phyloP scores from a whole-genome alignment of 192 early-diverging fungal genomes.

The Coemansia javaensis region DNA sequence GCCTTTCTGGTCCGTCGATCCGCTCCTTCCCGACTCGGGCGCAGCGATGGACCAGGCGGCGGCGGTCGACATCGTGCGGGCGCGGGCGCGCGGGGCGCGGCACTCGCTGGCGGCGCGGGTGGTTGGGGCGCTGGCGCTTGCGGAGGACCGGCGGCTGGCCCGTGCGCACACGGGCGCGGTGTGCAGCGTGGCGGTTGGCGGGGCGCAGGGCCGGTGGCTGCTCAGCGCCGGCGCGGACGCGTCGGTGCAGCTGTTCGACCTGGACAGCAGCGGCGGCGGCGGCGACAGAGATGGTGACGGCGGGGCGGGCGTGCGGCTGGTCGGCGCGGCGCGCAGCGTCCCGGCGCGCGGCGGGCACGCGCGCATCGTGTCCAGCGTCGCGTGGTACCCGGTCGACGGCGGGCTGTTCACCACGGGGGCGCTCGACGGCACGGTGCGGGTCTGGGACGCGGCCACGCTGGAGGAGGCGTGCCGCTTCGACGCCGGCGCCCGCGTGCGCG shows the following conservation, averaged over 20 bases:
- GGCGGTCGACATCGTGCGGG: slow-evolving; percentile 3
- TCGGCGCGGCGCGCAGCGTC: slow-evolving; percentile 12
- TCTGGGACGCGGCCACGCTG: slow-evolving; percentile 79
- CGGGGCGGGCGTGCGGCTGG: slow-evolving; percentile 3
- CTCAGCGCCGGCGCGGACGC: slow-evolving; percentile 34
- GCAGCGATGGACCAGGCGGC: neutral
- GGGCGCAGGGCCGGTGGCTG: slow-evolving; percentile 19
- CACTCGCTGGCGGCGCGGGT: slow-evolving; percentile 11
- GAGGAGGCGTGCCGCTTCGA: slow-evolving; percentile 64
- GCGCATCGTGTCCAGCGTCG: slow-evolving; percentile 62
- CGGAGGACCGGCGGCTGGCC: slow-evolving; percentile 29
- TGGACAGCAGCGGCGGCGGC: slow-evolving; percentile 7
- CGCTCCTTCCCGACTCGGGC: too few relatives aligned
- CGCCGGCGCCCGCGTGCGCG: slow-evolving; percentile 62
- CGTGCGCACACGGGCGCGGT: slow-evolving; percentile 29
- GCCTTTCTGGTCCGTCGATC: too few relatives aligned
- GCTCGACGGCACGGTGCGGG: slow-evolving; percentile 68
- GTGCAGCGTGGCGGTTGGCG: slow-evolving; percentile 36
- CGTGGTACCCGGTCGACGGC: slow-evolving; percentile 81
- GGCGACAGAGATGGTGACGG: slow-evolving; percentile 1
- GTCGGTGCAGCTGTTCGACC: slow-evolving; percentile 47
- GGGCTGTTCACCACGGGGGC: slow-evolving; percentile 80
- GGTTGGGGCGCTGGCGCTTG: slow-evolving; percentile 16
- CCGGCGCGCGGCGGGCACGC: slow-evolving; percentile 52
- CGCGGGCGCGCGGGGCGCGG: slow-evolving; percentile 15